A percentile compares a stretch with the other conserved stretches of the same genome.
phyloP scores from a whole-genome alignment of 2,329 filamentous ascomycete genomes.

The Colletotrichum truncatum region DNA sequence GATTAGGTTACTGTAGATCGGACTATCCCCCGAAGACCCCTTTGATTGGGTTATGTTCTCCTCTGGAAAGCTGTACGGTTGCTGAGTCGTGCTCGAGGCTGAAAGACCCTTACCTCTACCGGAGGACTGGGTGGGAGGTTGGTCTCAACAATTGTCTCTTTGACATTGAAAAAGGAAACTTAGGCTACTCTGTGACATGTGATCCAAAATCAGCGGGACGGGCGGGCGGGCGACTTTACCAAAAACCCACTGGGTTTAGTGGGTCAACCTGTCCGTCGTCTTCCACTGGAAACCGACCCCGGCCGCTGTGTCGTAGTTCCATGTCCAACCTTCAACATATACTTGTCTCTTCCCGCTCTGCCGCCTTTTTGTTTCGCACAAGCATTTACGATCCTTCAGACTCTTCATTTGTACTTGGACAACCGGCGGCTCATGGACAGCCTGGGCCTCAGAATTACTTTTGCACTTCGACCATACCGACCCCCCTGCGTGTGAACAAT shows the following conservation, averaged over 20 bases:
- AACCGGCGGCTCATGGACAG: conserved; percentile 27
- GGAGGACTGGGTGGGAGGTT: background rate
- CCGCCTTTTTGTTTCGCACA: background rate
- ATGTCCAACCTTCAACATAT: conserved; percentile 12
- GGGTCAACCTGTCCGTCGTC: background rate
- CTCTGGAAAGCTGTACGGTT: background rate
- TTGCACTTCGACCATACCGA: conserved; percentile 29
- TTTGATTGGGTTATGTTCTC: background rate
- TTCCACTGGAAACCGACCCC: conserved; percentile 14
- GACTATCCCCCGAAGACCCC: background rate
- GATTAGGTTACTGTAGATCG: background rate
- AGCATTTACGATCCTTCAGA: background rate
- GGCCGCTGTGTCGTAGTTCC: conserved; percentile 21
- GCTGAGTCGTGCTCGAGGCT: background rate
- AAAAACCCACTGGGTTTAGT: conserved; percentile 15
- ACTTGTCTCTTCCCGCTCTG: background rate
- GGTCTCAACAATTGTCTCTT: conserved; percentile 10
- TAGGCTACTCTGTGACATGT: background rate
- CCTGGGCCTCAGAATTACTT: conserved; percentile 20
- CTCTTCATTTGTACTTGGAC: conserved; percentile 11
- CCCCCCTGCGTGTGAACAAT: conserved; percentile 27
- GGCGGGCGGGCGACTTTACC: conserved; percentile 13
- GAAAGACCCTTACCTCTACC: background rate
- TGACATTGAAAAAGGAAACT: background rate
- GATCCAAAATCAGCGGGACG: conserved; percentile 16